A percentile compares a stretch with the other conserved stretches of the same genome.
Evolutionary conservation across 495 filamentous ascomycete species (phyloP).

Genomic region (Friedmanniomyces simplex): DNA sequence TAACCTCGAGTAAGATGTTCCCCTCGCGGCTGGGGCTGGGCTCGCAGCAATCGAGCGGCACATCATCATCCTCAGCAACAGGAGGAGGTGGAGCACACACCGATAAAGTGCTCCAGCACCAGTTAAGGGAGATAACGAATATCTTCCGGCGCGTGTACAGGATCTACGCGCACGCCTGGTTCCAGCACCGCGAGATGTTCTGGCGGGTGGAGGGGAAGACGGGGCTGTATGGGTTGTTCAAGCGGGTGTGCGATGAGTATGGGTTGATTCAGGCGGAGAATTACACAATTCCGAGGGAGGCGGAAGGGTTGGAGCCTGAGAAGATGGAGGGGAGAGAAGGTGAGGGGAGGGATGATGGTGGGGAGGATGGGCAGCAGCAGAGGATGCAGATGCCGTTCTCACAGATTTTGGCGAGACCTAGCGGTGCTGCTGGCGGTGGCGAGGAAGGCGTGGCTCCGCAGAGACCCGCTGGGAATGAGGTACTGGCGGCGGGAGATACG

Average conservation of each 20-base stretch:
- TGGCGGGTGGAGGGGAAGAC: constrained; percentile 85
- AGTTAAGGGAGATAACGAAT: constrained; percentile 77
- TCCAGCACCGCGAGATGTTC: constrained; percentile 89
- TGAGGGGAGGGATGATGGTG: constrained; percentile 29
- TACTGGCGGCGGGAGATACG: constrained; percentile 12
- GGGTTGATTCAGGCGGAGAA: constrained; percentile 82
- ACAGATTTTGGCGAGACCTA: background rate
- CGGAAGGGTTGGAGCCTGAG: constrained; percentile 56
- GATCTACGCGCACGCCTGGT: constrained; percentile 98
- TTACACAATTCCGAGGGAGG: constrained; percentile 88
- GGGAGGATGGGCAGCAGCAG: constrained; percentile 30
- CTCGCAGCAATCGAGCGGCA: constrained; percentile 39
- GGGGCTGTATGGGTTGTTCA: constrained; percentile 90
- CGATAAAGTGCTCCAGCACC: constrained; percentile 33
- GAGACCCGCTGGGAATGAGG: constrained; percentile 3
- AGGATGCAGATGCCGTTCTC: background rate
- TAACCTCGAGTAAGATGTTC: constrained; percentile 85
- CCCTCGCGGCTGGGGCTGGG: constrained; percentile 73
- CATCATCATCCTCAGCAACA: no score
- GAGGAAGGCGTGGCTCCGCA: background rate
- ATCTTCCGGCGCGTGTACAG: constrained; percentile 89
- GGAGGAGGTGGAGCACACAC: background rate
- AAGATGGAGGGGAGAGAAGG: constrained; percentile 73
- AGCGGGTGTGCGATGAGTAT: constrained; percentile 89
- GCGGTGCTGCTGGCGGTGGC: background rate